phyloP scores from a whole-genome alignment of 2,329 filamentous ascomycete genomes.

The Clarireedia hainanense region DNA sequence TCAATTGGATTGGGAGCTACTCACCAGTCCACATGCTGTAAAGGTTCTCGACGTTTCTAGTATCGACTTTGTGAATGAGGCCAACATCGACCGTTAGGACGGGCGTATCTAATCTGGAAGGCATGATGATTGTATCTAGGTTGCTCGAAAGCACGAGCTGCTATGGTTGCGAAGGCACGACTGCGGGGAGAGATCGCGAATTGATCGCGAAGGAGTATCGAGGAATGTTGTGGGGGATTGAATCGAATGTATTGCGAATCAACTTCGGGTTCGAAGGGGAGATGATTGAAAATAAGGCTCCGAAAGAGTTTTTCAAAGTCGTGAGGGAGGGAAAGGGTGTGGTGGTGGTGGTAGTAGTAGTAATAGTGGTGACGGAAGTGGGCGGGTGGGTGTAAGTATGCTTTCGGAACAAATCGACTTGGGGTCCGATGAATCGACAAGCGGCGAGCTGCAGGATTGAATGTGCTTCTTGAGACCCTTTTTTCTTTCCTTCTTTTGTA shows the following conservation, averaged over 20 bases:
- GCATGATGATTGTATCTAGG: constrained; percentile 48
- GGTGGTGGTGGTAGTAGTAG: not conserved
- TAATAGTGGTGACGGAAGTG: not conserved
- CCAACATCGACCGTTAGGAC: constrained; percentile 87
- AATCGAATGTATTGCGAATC: not conserved
- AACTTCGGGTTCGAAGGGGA: not conserved
- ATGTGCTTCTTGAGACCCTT: not conserved
- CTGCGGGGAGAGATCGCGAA: constrained; percentile 24
- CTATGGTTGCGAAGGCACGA: constrained; percentile 22
- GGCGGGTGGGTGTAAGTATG: not conserved
- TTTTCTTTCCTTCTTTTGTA: not conserved
- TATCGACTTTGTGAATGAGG: constrained; percentile 92
- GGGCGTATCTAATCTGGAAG: constrained; percentile 72
- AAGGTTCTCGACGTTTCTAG: constrained; percentile 82
- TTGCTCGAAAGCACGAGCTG: constrained; percentile 28
- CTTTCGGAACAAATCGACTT: constrained; percentile 3
- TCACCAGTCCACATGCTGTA: constrained; percentile 96
- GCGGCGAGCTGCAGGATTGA: not conserved
- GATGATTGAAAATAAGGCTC: not conserved
- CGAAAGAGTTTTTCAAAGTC: not conserved
- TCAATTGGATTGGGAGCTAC: constrained; percentile 26
- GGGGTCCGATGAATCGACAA: constrained; percentile 1
- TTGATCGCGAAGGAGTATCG: constrained; percentile 18
- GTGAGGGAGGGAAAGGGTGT: not conserved
- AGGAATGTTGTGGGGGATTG: not conserved